phyloP scores from a whole-genome alignment of 306 rosid species.

The Citrullus amarus region DNA sequence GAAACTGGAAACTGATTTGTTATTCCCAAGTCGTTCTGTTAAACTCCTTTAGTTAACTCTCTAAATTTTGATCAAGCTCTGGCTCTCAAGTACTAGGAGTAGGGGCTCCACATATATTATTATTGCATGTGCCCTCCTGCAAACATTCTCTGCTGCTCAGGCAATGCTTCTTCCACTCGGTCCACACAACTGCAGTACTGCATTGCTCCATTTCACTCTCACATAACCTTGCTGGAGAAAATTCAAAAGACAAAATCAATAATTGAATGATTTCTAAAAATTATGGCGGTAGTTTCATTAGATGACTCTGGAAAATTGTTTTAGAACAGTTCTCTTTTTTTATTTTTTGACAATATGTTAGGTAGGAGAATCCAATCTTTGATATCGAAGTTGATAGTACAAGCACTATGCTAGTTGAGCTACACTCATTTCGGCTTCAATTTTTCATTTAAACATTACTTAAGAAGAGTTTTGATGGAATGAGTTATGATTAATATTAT shows the following conservation, averaged over 20 bases:
- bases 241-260: background rate
- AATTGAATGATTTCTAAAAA: background rate
- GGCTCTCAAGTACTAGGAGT: slow-evolving; percentile 39
- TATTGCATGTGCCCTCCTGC: slow-evolving; percentile 89
- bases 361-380: too few species aligned
- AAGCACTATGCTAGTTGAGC: too few species aligned
- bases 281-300: background rate
- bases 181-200: slow-evolving; percentile 54
- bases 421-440: background rate
- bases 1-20: background rate
- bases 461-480: background rate
- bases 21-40: slow-evolving; percentile 1
- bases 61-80: slow-evolving; percentile 68
- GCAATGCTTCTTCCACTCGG: slow-evolving; percentile 95
- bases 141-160: slow-evolving; percentile 95
- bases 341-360: too few species aligned
- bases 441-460: background rate
- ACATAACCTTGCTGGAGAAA: slow-evolving; percentile 58
- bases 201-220: slow-evolving; percentile 70
- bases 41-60: slow-evolving; percentile 52
- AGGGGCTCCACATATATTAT: slow-evolving; percentile 53
- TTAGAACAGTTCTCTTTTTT: background rate
- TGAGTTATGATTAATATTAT: background rate
- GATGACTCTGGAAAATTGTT: background rate
- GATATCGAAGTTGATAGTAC: too few species aligned